phyloP scores from a whole-genome alignment of 2,329 filamentous ascomycete genomes.

The Cercospora janseana region DNA sequence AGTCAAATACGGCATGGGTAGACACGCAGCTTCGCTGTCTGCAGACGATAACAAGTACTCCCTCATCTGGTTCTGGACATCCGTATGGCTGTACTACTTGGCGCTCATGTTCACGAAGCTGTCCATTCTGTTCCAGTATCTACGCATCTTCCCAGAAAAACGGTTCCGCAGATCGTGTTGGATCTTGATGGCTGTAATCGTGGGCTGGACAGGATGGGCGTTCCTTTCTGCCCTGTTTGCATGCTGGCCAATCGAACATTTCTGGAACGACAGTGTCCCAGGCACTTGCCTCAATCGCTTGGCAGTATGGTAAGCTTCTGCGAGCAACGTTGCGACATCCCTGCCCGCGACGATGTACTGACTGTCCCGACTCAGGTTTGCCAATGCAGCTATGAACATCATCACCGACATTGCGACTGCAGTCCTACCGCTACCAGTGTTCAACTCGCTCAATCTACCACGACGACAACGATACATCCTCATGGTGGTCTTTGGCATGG shows the following conservation, averaged over 20 bases:
- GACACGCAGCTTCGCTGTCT: conserved; percentile 25
- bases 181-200: conserved; percentile 31
- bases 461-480: conserved; percentile 33
- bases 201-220: conserved; percentile 32
- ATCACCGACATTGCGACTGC: conserved; percentile 37
- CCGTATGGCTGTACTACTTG: conserved; percentile 31
- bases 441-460: conserved; percentile 33
- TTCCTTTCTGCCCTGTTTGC: conserved; percentile 34
- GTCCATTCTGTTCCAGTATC: conserved; percentile 39
- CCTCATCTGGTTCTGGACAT: conserved; percentile 31
- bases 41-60: conserved; percentile 21
- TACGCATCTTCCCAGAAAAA: conserved; percentile 36
- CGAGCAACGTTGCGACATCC: background rate
- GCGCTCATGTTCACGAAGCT: conserved; percentile 35
- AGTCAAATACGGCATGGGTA: conserved; percentile 34
- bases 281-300: conserved; percentile 31
- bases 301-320: conserved; percentile 32
- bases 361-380: conserved; percentile 21
- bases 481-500: conserved; percentile 38
- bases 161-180: conserved; percentile 31
- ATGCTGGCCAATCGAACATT: conserved; percentile 34
- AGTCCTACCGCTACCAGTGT: conserved; percentile 36
- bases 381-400: conserved; percentile 38
- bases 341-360: background rate
- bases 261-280: conserved; percentile 31